A percentile compares a stretch with the other conserved stretches of the same genome.
Conservation (phyloP, 23 red algal genomes). For the Cyanidiococcus yangmingshanensis region DNA sequence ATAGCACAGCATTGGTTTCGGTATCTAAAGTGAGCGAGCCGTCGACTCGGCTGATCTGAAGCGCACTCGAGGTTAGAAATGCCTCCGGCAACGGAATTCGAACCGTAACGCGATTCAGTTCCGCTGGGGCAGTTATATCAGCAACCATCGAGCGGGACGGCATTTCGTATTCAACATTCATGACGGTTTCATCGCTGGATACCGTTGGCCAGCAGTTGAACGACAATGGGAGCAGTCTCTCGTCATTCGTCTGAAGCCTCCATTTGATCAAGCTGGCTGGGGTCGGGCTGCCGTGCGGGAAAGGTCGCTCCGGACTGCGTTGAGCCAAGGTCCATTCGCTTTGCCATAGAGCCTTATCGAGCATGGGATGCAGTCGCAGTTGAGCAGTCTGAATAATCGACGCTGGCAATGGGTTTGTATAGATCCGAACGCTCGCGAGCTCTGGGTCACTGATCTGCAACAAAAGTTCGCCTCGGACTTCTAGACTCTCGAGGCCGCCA, state of each 20-base stretch:
- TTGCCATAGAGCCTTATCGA: slow-evolving; percentile 70
- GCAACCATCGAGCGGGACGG: background rate
- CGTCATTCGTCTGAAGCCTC: slow-evolving; percentile 67
- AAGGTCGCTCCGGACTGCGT: slow-evolving; percentile 60
- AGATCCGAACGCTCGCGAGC: slow-evolving; percentile 47
- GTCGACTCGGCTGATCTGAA: background rate
- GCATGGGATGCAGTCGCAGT: slow-evolving; percentile 81
- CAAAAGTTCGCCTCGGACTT: slow-evolving; percentile 88
- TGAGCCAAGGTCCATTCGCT: slow-evolving; percentile 41
- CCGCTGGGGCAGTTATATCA: slow-evolving; percentile 14
- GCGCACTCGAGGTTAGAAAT: background rate
- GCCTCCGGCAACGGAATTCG: slow-evolving; percentile 45
- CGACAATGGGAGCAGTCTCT: slow-evolving; percentile 60
- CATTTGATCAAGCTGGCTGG: slow-evolving; percentile 77
- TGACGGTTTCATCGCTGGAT: slow-evolving; percentile 51
- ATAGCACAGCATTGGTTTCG: background rate
- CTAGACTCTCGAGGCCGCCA: slow-evolving; percentile 70
- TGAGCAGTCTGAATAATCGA: slow-evolving; percentile 48
- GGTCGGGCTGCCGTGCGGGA: slow-evolving; percentile 74
- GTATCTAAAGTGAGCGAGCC: background rate
- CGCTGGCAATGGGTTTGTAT: slow-evolving; percentile 32
- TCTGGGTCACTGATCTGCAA: slow-evolving; percentile 59
- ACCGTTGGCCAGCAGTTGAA: slow-evolving; percentile 95
- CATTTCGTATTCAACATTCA: slow-evolving; percentile 96
- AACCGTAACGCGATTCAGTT: slow-evolving; percentile 65